Percentiles rank a stretch among this genome's conserved stretches.
Conservation (phyloP, 768 basidiomycete species). For the Trametes cinnabarina region DNA sequence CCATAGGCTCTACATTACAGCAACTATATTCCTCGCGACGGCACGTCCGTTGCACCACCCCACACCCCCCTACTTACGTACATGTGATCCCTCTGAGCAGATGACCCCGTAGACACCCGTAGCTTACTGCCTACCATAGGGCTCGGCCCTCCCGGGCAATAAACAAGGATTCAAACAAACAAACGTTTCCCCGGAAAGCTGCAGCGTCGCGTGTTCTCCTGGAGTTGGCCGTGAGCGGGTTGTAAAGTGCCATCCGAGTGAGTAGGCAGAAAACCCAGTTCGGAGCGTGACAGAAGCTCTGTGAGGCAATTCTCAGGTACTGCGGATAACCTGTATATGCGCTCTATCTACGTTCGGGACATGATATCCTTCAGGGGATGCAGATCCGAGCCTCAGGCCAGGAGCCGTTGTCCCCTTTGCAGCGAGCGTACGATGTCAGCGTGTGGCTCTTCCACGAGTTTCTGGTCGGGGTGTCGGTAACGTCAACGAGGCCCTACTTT, state of each 20-base stretch:
- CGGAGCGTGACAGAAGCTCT: conserved; percentile 15
- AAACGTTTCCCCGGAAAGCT: background rate
- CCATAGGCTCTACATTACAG: too few species aligned
- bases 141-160: too few species aligned
- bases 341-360: background rate
- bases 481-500: conserved; percentile 5
- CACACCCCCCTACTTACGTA: too few species aligned
- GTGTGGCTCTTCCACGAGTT: conserved; percentile 53
- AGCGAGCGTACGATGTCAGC: conserved; percentile 43
- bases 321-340: conserved; percentile 9
- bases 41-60: too few species aligned
- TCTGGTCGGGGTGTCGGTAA: conserved; percentile 35
- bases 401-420: conserved; percentile 7
- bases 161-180: too few species aligned
- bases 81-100: too few species aligned
- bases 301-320: background rate
- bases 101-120: too few species aligned
- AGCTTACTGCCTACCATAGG: too few species aligned
- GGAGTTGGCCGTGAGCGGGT: background rate
- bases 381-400: conserved; percentile 7
- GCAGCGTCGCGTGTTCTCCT: background rate
- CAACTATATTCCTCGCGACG: too few species aligned
- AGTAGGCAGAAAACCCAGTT: background rate
- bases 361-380: background rate
- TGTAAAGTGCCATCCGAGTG: background rate